Base-by-base conservation (phyloP, 1,284 basidiomycete species). In the Amylostereum chailletii region DNA sequence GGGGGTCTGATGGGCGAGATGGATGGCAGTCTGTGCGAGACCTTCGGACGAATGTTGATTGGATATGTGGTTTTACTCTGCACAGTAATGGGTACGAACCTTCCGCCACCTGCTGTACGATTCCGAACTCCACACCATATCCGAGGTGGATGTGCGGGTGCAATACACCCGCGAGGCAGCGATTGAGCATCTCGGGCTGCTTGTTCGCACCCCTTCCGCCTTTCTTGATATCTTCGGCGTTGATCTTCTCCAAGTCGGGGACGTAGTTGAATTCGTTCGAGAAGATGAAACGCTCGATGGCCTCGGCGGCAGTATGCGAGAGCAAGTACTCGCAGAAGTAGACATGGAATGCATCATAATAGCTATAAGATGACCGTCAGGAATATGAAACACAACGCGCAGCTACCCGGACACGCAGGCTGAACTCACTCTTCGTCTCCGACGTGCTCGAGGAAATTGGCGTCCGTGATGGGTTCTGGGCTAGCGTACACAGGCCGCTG, bases 141-240 rank as follows among this genome's bases (percentile, higher is more conserved):
- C 80, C 83, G 1, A 68, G 56, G 52, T 85, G 81, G 34, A 87
- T 85, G 52, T 84, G 59, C 0, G 83, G 81, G 52, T 87, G 85
- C 0, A 86, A 40, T 10, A 85, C 62, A 7, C 77, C 79, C 5
- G 73, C 71, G 7, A 83, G 54, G 56, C 83, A 71, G 3, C 83
- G 73, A 52, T 71, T 75, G 2, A 84, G 60, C 81, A 87, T 84
- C 53, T 74, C 63, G 1, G 79, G 76, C 33, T 75, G 69, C 42
- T 64, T 58, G 31, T 66, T 62, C n/a, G 57, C 53, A 7, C 57
- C 55, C 30, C 42, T 44, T 10, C 57, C 56, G 1, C 58, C 58
- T 0, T 11, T 42, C 36, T 46, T 45, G 6, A 52, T 27, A n/a
- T 46, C 50, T 38, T 46, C 10, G 27, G 42, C 31, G 6, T 47